Conservation (phyloP, 1,284 basidiomycete species). For the Porogramme epimiltina region DNA sequence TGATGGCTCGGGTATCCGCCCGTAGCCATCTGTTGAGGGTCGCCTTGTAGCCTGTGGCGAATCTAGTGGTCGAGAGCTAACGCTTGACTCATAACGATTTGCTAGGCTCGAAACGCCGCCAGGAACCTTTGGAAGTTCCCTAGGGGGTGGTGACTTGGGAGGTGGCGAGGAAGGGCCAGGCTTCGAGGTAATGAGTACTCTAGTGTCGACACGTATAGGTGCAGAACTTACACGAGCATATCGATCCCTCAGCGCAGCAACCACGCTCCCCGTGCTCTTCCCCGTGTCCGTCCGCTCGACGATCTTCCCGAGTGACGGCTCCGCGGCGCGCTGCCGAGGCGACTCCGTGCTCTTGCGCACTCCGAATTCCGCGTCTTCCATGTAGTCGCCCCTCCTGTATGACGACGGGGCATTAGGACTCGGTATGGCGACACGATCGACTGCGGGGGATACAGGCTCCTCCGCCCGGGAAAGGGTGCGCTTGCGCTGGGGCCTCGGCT, state of each 20-base stretch:
- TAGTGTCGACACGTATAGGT: not conserved
- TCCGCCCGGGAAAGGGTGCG: not conserved
- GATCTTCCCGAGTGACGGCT: constrained; percentile 19
- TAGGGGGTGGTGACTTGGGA: constrained; percentile 50
- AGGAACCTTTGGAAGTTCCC: constrained; percentile 61
- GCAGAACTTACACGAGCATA: constrained; percentile 54
- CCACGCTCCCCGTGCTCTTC: constrained; percentile 57
- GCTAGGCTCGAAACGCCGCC: constrained; percentile 69
- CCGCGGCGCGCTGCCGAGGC: constrained; percentile 11
- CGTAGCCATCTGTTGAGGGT: constrained; percentile 18
- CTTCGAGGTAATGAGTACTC: constrained; percentile 32
- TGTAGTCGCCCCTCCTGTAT: constrained; percentile 34
- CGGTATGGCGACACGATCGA: not conserved
- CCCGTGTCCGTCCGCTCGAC: constrained; percentile 35
- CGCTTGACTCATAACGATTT: constrained; percentile 50
- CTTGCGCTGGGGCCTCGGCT: constrained; percentile 4
- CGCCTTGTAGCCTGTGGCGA: constrained; percentile 20
- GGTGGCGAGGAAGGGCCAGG: constrained; percentile 53
- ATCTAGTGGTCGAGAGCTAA: constrained; percentile 17
- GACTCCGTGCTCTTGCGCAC: constrained; percentile 22
- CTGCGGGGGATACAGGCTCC: not conserved
- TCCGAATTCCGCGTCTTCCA: constrained; percentile 41
- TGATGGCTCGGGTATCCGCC: constrained; percentile 16
- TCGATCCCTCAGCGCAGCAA: constrained; percentile 67
- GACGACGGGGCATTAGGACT: constrained; percentile 3